Conservation (phyloP, 441 rosid species). For the Populus hybrid region DNA sequence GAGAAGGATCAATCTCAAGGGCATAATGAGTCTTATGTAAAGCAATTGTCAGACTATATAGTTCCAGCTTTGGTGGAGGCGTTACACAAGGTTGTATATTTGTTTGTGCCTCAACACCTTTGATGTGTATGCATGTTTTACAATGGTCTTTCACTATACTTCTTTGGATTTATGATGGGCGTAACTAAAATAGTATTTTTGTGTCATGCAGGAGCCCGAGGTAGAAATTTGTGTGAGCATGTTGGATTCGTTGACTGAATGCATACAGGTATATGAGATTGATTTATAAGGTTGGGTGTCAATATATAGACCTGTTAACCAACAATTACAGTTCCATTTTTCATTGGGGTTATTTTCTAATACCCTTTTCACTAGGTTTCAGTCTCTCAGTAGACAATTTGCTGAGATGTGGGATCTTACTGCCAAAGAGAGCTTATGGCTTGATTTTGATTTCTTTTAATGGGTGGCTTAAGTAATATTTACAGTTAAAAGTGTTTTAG, state of each 20-base stretch:
- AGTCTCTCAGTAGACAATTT: not conserved
- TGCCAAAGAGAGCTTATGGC: not conserved
- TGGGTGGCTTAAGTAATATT: not conserved
- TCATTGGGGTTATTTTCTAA: not conserved
- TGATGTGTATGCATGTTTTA: not conserved
- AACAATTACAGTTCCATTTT: not conserved
- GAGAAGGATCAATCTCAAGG: conserved; percentile 88
- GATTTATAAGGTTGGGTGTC: not conserved
- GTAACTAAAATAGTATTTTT: not conserved
- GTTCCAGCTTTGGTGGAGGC: conserved; percentile 95
- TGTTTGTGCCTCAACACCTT: conserved; percentile 22
- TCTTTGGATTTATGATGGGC: not conserved
- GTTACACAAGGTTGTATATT: conserved; percentile 60
- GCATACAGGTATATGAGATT: conserved; percentile 70
- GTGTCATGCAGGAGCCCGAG: conserved; percentile 85
- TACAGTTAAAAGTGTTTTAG: not conserved
- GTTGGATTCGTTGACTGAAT: conserved; percentile 95
- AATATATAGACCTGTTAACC: not conserved
- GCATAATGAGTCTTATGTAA: conserved; percentile 77
- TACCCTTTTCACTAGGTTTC: not conserved
- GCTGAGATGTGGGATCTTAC: conserved; percentile 5
- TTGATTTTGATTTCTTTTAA: not conserved
- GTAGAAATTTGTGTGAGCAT: conserved; percentile 91
- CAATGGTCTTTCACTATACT: not conserved
- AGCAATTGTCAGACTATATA: conserved; percentile 86